Evolutionary conservation across 495 filamentous ascomycete species (phyloP), one percentile per base, ranked within the genome.

Genomic region (Chaetomium tenue): DNA sequence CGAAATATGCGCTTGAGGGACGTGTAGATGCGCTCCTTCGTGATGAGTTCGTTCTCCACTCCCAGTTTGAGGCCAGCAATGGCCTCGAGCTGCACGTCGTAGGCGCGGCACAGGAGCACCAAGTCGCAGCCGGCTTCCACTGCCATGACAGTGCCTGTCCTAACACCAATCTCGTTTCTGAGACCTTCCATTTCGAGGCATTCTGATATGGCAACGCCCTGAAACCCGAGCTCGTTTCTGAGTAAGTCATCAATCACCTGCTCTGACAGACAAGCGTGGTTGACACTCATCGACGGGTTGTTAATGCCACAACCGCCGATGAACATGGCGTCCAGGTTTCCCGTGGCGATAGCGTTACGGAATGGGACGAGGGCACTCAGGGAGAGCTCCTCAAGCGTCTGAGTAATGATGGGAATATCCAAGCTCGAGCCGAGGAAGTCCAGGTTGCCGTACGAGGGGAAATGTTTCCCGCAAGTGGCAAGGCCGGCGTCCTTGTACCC

Each of bases 141-240:
- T 0, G 92, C 92, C 92, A 96, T 96, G 60, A 96, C 91, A 0
- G 90, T 94, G 18, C 92, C 91, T 16, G 91, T 91, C 63, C 91
- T 89, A n/a, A 96, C 90, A 15, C 92, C 92, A 66, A 96, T 94
- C 66, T 96, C 93, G 66, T 92, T 90, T 58, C 89, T 89, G 16
- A 96, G 81, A 0, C 91, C 91, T 68, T 96, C 92, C 92, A 96
- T 96, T 74, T 96, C 92, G n/a, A 96, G 79, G 63, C 92, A 96
- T 70, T 96, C 92, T 0, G 91, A 95, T 50, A 96, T 89, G n/a
- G 91, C 91, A 8, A 96, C 92, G 3, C 92, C 92, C 62, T 91
- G 82, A 70, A 96, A 96, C 9, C 89, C 87, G 51, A 96, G 82
- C 65, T 95, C 90, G 55, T 88, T 87, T 20, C 92, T 83, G 18